Base-by-base conservation (phyloP, 306 rosid species). In the Quercus berberidifolia region DNA sequence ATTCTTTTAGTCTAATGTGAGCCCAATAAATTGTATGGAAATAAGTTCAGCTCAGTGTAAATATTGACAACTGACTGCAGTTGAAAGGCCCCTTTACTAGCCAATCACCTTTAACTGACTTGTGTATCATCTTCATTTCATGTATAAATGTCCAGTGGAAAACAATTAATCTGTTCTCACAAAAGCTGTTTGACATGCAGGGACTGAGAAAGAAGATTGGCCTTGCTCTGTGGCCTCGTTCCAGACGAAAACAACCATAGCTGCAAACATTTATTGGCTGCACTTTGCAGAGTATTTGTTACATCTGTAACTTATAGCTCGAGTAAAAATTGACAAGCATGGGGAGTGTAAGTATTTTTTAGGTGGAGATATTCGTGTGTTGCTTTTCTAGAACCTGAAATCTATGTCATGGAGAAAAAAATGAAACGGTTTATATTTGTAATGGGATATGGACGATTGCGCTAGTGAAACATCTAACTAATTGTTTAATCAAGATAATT, bases 171-270 rank as follows among this genome's bases (percentile, higher is more conserved):
- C 31, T 28, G 5, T 56, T 74, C 79, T 78, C 33, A 82, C 26
- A 18, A 26, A 55, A 57, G 63, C 73, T 72, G 43, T 76, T 58
- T 79, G 43, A 69, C 41, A 55, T 78, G 80, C 88, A 90, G 94
- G 92, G 94, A 85, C 92, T 92, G 11, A 90, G 92, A 82, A 90
- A 88, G 80, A 90, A 88, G 86, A 90, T 90, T 76, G 86, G 77
- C 21, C 89, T 79, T 21, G 89, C 92, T 23, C 83, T 85, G 49
- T 6, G 78, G 78, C 74, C 83, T 75, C 80, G 70, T 41, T 62
- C 76, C 0, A 84, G 83, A 83, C 80, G 33, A 56, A 80, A 41
- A 26, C 79, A 79, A 43, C 82, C 85, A 2, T 79, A 69, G 55
- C 33, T 38, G 17, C 15, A 8, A 78, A 30, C 49, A n/a, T 33